phyloP scores from a whole-genome alignment of 1,139 yeast genomes.

The Blastobotrys serpentis region DNA sequence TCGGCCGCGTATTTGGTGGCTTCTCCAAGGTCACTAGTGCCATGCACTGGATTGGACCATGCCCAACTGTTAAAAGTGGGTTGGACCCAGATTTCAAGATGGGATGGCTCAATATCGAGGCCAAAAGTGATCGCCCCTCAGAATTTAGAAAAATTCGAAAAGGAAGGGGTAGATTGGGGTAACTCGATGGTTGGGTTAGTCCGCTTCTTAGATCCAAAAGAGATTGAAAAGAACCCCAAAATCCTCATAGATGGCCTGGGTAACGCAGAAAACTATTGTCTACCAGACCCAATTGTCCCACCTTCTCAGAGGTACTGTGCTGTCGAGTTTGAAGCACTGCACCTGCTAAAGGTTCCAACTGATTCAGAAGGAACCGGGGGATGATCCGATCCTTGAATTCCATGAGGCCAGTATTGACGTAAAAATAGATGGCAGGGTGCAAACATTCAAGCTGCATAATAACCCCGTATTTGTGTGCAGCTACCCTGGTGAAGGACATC shows the following conservation, averaged over 20 bases:
- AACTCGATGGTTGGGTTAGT: neutral
- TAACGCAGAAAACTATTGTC: neutral
- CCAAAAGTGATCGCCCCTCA: neutral
- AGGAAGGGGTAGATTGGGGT: neutral
- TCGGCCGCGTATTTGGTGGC: neutral
- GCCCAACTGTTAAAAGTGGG: neutral
- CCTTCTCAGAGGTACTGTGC: too few species aligned
- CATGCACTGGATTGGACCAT: neutral
- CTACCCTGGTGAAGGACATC: neutral
- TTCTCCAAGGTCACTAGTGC: neutral
- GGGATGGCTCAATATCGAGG: neutral
- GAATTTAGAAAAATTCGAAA: neutral
- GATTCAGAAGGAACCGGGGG: neutral
- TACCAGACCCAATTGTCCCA: neutral
- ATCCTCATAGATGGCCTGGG: neutral
- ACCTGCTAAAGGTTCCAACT: neutral
- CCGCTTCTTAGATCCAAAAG: neutral
- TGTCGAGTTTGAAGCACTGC: neutral
- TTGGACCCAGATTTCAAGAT: neutral
- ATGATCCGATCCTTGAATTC: too few species aligned
- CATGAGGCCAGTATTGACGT: neutral
- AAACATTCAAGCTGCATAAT: neutral
- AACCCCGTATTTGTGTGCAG: neutral
- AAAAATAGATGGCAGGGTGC: neutral
- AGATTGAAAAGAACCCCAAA: neutral